Evolutionary conservation across 139 green algal genomes (phyloP), one percentile per base, ranked within the genome.

Genomic region (Astrephomene gubernaculifera): DNA sequence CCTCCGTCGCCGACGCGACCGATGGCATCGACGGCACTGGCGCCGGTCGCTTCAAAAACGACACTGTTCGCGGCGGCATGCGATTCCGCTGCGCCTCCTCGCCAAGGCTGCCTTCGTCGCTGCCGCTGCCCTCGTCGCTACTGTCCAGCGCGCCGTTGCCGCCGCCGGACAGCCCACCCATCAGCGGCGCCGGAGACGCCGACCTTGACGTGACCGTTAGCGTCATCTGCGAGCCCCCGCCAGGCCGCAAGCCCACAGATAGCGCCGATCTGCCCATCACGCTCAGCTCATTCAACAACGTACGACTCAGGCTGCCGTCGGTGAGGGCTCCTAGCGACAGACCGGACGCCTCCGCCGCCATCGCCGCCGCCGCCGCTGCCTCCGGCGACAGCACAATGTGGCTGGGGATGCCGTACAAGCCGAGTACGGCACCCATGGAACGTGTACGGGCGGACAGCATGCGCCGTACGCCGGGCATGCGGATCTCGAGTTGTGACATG

Each of bases 321-420:
- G n/a, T n/a, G n/a, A n/a, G n/a, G n/a, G n/a, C n/a, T n/a, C n/a
- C n/a, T n/a, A n/a, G n/a, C n/a, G n/a, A n/a, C n/a, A n/a, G n/a
- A n/a, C n/a, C n/a, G n/a, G 70, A 61, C 70, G 44, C 70, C 25
- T 27, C 19, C 6, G 70, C 70, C 43, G 39, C 70, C 27, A 29
- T n/a, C 43, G 70, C 43, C 33, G 43, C 43, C n/a, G 70, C 70
- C 43, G 70, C 70, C 27, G 29, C 70, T 6, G 29, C 70, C 39
- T 78, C 70, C 9, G 70, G 70, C n/a, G 70, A 22, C n/a, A 78
- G 29, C 12, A 78, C 70, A 43, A 78, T 60, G 44, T 78, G 44
- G 39, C 70, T 78, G 25, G 70, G 70, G 2, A 78, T 76, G 69
- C 21, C 43, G 17, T 7, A 12, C 49, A n/a, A n/a, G 49, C 12